Percentiles rank a stretch among this genome's conserved stretches.
These are phyloP conservation scores for Lanmaoa pseudosensibilis DNA, from an alignment of 768 basidiomycete genomes.

Conservation along the genomic window DNA sequence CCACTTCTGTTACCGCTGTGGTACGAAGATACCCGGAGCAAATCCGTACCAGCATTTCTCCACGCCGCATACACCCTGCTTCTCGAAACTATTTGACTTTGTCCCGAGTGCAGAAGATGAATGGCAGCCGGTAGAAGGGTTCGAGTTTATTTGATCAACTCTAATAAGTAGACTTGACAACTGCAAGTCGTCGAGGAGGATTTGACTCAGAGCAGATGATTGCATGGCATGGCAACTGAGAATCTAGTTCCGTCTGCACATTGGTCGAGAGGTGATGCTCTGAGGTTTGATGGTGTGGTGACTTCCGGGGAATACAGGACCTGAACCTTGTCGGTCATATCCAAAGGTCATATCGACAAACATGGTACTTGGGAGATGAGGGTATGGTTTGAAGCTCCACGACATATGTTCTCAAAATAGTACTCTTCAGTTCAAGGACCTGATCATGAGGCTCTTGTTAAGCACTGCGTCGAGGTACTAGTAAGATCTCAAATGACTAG, in stretches of 20 bases:
- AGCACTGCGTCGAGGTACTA: too few species aligned
- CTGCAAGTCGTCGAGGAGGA: not conserved
- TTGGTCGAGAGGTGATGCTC: not conserved
- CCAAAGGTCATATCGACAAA: too few species aligned
- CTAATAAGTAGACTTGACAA: not conserved
- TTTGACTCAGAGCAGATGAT: too few species aligned
- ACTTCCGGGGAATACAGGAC: too few species aligned
- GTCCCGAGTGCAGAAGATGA: constrained; percentile 37
- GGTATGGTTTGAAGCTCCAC: not conserved
- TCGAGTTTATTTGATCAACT: constrained; percentile 26
- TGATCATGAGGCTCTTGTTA: too few species aligned
- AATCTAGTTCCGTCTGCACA: not conserved
- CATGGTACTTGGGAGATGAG: not conserved
- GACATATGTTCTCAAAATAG: not conserved
- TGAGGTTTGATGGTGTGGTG: too few species aligned
- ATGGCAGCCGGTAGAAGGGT: constrained; percentile 50
- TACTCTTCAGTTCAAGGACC: too few species aligned
- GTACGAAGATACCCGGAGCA: constrained; percentile 43
- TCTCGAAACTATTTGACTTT: constrained; percentile 65
- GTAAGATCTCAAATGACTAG: too few species aligned
- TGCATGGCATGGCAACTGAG: not conserved
- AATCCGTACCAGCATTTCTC: constrained; percentile 75
- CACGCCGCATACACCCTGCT: constrained; percentile 51
- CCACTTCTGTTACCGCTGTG: constrained; percentile 86
- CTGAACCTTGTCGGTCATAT: too few species aligned